Evolutionary conservation across 2,329 filamentous ascomycete species (phyloP).

Genomic region (Curvularia lunata): DNA sequence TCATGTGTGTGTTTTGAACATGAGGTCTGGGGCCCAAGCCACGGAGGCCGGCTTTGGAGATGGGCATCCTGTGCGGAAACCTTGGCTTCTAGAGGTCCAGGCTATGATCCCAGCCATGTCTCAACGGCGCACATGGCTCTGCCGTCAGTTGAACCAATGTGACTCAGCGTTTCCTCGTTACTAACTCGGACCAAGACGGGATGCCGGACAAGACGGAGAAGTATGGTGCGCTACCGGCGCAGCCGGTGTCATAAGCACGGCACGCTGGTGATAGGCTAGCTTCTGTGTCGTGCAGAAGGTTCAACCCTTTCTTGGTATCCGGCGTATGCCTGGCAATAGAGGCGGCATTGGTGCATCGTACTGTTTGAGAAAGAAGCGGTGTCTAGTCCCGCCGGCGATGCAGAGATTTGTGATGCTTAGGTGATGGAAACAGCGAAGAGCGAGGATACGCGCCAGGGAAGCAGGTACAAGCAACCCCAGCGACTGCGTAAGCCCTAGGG

Average conservation of each 20-base stretch:
- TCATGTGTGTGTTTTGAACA: constrained; percentile 11
- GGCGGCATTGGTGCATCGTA: no score
- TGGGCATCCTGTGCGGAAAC: background rate
- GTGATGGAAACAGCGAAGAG: background rate
- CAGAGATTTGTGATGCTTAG: no score
- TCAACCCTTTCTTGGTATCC: background rate
- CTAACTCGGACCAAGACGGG: constrained; percentile 4
- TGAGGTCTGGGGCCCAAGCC: constrained; percentile 7
- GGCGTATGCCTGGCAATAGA: background rate
- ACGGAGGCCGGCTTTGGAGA: background rate
- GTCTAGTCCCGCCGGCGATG: no score
- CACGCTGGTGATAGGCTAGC: background rate
- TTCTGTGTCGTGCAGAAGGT: background rate
- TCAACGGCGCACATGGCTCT: constrained; percentile 18
- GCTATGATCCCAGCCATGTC: constrained; percentile 16
- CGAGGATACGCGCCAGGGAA: background rate
- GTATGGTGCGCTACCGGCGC: constrained; percentile 15
- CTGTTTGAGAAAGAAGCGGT: no score
- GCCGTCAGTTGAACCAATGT: background rate
- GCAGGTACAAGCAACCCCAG: no score
- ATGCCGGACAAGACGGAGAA: background rate
- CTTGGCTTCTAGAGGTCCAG: constrained; percentile 5
- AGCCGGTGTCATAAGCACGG: constrained; percentile 12
- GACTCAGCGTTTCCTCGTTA: background rate
- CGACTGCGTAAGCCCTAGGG: constrained; percentile 15